Conservation (phyloP, 1,284 basidiomycete genomes). For the Abortiporus biennis region DNA sequence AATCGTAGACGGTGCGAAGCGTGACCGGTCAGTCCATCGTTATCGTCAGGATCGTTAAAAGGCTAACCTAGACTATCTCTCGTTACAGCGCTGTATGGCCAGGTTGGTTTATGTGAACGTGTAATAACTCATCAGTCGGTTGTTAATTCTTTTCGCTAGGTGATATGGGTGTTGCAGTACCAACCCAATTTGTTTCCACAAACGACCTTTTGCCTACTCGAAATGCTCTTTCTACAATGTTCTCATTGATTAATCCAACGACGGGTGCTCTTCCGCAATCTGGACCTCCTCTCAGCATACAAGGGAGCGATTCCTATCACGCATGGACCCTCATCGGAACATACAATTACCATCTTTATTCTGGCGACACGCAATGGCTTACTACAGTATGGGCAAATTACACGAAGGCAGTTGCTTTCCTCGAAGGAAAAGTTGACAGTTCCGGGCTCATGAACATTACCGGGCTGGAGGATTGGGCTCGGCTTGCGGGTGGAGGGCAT, state of each 20-base stretch:
- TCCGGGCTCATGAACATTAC: conserved; percentile 44
- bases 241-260: conserved; percentile 40
- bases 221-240: conserved; percentile 56
- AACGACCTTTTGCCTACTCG: conserved; percentile 49
- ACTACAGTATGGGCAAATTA: conserved; percentile 42
- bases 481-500: conserved; percentile 39
- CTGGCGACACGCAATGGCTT: conserved; percentile 40
- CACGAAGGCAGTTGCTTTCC: conserved; percentile 39
- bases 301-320: conserved; percentile 38
- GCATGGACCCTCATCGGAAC: conserved; percentile 41
- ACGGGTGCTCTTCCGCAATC: conserved; percentile 53
- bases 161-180: conserved; percentile 60
- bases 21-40: conserved; percentile 38
- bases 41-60: not conserved
- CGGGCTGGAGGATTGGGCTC: conserved; percentile 42
- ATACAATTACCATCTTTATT: conserved; percentile 39
- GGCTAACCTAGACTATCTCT: not conserved
- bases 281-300: conserved; percentile 50
- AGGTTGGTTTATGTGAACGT: conserved; percentile 22
- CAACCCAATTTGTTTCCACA: conserved; percentile 54
- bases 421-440: conserved; percentile 36
- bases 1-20: conserved; percentile 58
- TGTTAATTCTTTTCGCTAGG: conserved; percentile 30
- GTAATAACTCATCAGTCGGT: not conserved
- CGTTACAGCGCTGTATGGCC: conserved; percentile 48